phyloP scores from a whole-genome alignment of 345 rosid species.

The Gossypium sturtianum region DNA sequence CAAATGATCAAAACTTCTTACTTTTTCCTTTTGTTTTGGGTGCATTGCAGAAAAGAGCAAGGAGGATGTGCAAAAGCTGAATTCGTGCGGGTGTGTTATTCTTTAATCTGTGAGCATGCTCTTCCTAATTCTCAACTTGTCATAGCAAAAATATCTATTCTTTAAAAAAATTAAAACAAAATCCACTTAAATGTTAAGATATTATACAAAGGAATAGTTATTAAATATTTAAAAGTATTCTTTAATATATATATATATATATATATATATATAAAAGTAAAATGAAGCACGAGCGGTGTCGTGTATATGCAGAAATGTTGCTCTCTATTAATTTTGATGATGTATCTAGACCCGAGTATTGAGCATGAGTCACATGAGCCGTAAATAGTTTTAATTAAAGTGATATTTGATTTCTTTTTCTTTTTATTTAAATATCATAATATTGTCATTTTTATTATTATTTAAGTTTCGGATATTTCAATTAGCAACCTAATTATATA shows the following conservation, averaged over 20 bases:
- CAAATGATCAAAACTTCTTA: too few species aligned
- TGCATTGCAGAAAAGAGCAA: conserved; percentile 25
- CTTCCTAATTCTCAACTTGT: neutral
- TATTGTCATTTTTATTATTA: too few species aligned
- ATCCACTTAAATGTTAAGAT: too few species aligned
- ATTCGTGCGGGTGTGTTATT: conserved; percentile 28
- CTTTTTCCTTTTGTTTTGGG: neutral
- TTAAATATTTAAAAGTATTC: too few species aligned
- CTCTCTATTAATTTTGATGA: neutral
- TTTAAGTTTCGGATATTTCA: too few species aligned
- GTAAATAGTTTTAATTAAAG: too few species aligned
- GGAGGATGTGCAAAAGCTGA: conserved; percentile 27
- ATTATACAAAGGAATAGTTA: too few species aligned
- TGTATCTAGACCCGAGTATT: neutral
- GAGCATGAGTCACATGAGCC: neutral
- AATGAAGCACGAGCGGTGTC: neutral
- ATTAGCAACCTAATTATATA: too few species aligned
- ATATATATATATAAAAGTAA: neutral
- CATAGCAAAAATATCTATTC: neutral
- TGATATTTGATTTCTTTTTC: too few species aligned
- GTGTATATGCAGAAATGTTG: neutral
- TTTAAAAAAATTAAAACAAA: too few species aligned
- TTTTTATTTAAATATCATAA: too few species aligned
- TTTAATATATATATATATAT: too few species aligned
- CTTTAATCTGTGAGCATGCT: conserved; percentile 18